Evolutionary conservation across 2,329 filamentous ascomycete species (phyloP).

Genomic region (Ascochyta viciae-villosae): DNA sequence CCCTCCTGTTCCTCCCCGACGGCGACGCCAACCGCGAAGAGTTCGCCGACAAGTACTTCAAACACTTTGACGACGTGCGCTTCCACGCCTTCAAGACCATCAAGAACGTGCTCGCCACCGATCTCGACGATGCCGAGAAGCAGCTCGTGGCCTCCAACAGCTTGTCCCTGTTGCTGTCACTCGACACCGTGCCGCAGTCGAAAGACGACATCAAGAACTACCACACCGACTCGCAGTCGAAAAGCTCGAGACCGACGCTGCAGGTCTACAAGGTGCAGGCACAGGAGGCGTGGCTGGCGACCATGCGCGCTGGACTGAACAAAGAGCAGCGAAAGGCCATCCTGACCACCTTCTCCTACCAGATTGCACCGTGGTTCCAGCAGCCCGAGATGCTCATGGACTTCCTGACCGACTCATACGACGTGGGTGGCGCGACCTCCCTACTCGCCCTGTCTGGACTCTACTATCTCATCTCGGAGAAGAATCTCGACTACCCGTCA

Average conservation of each 20-base stretch:
- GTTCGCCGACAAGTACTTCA: slow-evolving; percentile 79
- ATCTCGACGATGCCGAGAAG: slow-evolving; percentile 30
- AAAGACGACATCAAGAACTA: slow-evolving; percentile 72
- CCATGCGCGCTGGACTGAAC: slow-evolving; percentile 72
- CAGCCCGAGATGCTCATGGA: slow-evolving; percentile 92
- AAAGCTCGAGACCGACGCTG: slow-evolving; percentile 66
- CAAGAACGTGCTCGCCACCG: slow-evolving; percentile 60
- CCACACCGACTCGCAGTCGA: slow-evolving; percentile 70
- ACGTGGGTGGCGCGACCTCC: slow-evolving; percentile 84
- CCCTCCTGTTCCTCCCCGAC: slow-evolving; percentile 65
- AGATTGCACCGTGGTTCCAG: slow-evolving; percentile 87
- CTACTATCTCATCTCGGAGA: slow-evolving; percentile 91
- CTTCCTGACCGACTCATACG: slow-evolving; percentile 93
- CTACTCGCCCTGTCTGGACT: slow-evolving; percentile 89
- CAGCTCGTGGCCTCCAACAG: slow-evolving; percentile 55
- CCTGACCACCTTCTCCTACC: slow-evolving; percentile 75
- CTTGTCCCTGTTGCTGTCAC: slow-evolving; percentile 68
- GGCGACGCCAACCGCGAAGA: slow-evolving; percentile 69
- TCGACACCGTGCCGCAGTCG: slow-evolving; percentile 74
- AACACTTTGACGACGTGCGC: slow-evolving; percentile 82
- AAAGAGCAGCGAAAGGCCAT: slow-evolving; percentile 81
- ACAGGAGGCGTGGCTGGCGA: slow-evolving; percentile 84
- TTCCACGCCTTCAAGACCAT: slow-evolving; percentile 81
- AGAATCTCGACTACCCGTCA: slow-evolving; percentile 93
- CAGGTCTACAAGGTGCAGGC: slow-evolving; percentile 78